Conservation (phyloP, 805 yeast species). For the Starmerella bacillaris region DNA sequence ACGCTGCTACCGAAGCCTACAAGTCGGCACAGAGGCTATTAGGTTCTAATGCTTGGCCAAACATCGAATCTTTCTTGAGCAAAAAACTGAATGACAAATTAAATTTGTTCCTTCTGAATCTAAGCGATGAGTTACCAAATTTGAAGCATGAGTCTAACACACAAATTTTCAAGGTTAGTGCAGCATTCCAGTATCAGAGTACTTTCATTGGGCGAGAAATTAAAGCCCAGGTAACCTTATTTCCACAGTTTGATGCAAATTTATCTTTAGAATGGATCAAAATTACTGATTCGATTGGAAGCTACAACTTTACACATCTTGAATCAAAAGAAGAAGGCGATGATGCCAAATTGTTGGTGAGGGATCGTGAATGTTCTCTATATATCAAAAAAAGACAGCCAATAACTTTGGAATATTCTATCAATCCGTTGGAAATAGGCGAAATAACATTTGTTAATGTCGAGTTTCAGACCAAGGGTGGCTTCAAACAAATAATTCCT, state of each 20-base stretch:
- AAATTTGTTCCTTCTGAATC: slow-evolving; percentile 8
- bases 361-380: slow-evolving; percentile 7
- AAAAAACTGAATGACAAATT: slow-evolving; percentile 8
- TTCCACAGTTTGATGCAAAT: slow-evolving; percentile 9
- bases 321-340: background rate
- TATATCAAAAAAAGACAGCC: slow-evolving; percentile 12
- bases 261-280: slow-evolving; percentile 7
- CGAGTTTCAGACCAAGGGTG: background rate
- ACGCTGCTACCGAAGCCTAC: slow-evolving; percentile 12
- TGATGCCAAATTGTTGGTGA: background rate
- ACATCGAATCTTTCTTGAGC: slow-evolving; percentile 3
- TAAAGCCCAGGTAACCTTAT: slow-evolving; percentile 12
- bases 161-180: slow-evolving; percentile 9
- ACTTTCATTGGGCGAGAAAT: slow-evolving; percentile 15
- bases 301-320: slow-evolving; percentile 5
- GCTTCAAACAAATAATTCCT: slow-evolving; percentile 8
- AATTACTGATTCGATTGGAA: slow-evolving; percentile 8
- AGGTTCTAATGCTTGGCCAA: slow-evolving; percentile 9
- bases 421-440: slow-evolving; percentile 18
- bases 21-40: slow-evolving; percentile 7
- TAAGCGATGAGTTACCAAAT: background rate
- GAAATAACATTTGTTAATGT: slow-evolving; percentile 7
- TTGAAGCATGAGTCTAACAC: background rate
- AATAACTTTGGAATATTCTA: slow-evolving; percentile 18
- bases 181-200: slow-evolving; percentile 7